phyloP scores from a whole-genome alignment of 2,329 filamentous ascomycete species.

The Biscogniauxia marginata region DNA sequence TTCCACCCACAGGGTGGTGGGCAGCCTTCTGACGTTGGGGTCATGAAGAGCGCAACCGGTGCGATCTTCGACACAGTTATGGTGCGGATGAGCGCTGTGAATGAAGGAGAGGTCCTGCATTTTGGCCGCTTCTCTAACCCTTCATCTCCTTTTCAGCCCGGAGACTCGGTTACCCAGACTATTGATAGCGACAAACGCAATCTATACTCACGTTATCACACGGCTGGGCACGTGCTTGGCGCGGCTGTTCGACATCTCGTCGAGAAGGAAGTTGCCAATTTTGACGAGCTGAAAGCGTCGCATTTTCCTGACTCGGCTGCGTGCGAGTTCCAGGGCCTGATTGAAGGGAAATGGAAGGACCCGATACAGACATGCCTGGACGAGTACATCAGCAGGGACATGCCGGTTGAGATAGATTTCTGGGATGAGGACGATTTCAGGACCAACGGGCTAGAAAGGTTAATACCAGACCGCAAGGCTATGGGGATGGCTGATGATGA shows the following conservation, averaged over 20 bases:
- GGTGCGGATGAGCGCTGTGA: constrained; percentile 54
- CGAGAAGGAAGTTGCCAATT: constrained; percentile 48
- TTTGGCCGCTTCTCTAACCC: constrained; percentile 53
- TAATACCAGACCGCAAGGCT: constrained; percentile 49
- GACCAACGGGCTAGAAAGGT: constrained; percentile 50
- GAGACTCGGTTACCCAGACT: constrained; percentile 49
- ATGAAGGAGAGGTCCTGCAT: constrained; percentile 60
- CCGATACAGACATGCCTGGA: constrained; percentile 62
- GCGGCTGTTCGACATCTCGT: constrained; percentile 62
- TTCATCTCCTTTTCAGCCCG: constrained; percentile 36
- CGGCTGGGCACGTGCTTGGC: constrained; percentile 71
- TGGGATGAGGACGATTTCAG: constrained; percentile 65
- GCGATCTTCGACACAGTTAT: constrained; percentile 51
- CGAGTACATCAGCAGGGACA: constrained; percentile 52
- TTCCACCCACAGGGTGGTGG: constrained; percentile 76
- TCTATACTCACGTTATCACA: constrained; percentile 68
- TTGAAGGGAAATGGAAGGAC: constrained; percentile 62
- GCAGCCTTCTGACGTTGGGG: constrained; percentile 67
- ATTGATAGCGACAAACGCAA: constrained; percentile 61
- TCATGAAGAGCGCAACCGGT: constrained; percentile 41
- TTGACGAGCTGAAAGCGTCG: constrained; percentile 68
- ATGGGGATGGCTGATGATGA: constrained; percentile 43
- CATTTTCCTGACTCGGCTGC: constrained; percentile 68
- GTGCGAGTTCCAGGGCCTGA: constrained; percentile 66
- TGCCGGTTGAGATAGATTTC: constrained; percentile 64